phyloP scores from a whole-genome alignment of 2,329 filamentous ascomycete genomes.

The Scedosporium boydii region DNA sequence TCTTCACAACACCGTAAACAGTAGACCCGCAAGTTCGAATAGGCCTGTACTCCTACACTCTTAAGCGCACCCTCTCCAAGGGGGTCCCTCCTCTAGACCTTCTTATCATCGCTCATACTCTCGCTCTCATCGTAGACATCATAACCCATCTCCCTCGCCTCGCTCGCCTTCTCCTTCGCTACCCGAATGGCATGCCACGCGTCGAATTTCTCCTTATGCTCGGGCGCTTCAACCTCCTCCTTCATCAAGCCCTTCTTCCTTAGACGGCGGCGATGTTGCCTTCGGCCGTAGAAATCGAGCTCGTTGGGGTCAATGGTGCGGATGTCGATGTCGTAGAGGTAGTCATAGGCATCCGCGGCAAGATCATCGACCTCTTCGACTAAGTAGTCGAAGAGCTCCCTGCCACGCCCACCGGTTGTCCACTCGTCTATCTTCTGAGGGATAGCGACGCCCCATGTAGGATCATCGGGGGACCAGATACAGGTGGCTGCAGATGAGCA shows the following conservation, averaged over 20 bases:
- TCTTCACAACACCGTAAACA: too few relatives aligned
- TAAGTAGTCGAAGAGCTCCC: constrained; percentile 24
- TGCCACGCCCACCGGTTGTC: constrained; percentile 42
- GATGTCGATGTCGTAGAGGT: constrained; percentile 33
- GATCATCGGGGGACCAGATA: constrained; percentile 48
- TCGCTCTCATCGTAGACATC: constrained; percentile 23
- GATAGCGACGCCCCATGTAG: constrained; percentile 49
- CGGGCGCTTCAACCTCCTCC: constrained; percentile 26
- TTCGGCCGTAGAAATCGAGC: constrained; percentile 36
- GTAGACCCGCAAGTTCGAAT: too few relatives aligned
- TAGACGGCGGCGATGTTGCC: constrained; percentile 40
- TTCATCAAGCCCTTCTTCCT: constrained; percentile 33
- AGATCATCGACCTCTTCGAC: constrained; percentile 36
- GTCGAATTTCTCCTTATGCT: constrained; percentile 32
- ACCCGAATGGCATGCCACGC: constrained; percentile 32
- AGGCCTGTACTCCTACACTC: not conserved
- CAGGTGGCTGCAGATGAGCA: constrained; percentile 36
- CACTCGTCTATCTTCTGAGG: constrained; percentile 56
- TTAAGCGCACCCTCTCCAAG: not conserved
- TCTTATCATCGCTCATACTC: constrained; percentile 4
- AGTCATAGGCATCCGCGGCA: constrained; percentile 38
- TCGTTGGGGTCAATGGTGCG: constrained; percentile 30
- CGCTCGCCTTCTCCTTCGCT: constrained; percentile 29
- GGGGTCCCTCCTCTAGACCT: not conserved
- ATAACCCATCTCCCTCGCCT: constrained; percentile 30